Evolutionary conservation across 2,329 filamentous ascomycete genomes (phyloP).

Genomic region (Dendrostoma leiphaemia): DNA sequence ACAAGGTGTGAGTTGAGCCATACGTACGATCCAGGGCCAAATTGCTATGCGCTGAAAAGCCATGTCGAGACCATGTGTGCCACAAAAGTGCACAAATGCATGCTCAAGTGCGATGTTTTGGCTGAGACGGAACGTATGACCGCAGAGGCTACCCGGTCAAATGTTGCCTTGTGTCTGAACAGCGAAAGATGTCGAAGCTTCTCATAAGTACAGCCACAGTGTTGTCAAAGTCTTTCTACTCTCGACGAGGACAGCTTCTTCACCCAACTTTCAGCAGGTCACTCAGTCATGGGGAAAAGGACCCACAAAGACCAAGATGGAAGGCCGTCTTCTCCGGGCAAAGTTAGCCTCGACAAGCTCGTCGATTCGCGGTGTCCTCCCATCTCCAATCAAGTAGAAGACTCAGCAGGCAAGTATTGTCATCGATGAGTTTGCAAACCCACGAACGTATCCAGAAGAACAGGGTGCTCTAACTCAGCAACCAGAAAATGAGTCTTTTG

Average conservation of each 20-base stretch:
- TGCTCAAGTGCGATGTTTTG: not conserved
- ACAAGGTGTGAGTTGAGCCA: not conserved
- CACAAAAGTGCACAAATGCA: too few species aligned
- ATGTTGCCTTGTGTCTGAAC: not conserved
- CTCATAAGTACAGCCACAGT: not conserved
- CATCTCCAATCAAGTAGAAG: not conserved
- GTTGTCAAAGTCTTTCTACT: not conserved
- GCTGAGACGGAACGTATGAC: not conserved
- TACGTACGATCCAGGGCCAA: too few species aligned
- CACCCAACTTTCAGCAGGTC: too few species aligned
- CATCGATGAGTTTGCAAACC: too few species aligned
- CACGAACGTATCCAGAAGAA: too few species aligned
- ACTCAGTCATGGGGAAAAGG: not conserved
- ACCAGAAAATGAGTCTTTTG: not conserved
- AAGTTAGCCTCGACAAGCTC: not conserved
- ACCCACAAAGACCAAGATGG: not conserved
- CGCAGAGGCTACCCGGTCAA: not conserved
- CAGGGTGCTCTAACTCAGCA: not conserved
- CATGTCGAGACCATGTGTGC: not conserved
- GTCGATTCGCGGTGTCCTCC: not conserved
- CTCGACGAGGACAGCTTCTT: too few species aligned
- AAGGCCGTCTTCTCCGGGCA: not conserved
- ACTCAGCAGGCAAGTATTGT: not conserved
- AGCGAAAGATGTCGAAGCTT: not conserved
- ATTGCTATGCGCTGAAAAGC: not conserved